phyloP scores from a whole-genome alignment of 106 monocot genomes.

The Agapanthus africanus region DNA sequence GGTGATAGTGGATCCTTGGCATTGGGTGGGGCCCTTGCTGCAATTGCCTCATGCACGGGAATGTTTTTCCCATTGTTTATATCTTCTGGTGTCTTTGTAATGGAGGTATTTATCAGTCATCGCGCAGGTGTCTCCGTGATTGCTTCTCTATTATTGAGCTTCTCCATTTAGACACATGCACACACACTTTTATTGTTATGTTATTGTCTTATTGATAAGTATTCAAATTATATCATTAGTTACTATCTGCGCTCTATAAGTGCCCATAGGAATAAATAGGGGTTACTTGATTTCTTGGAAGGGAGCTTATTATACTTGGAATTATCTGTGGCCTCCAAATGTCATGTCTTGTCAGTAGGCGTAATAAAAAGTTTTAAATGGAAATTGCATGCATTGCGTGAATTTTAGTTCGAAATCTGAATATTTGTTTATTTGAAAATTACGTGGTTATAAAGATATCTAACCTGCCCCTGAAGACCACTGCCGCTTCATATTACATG shows the following conservation, averaged over 20 bases:
- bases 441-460: not conserved
- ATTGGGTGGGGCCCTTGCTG: conserved; percentile 78
- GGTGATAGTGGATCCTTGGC: conserved; percentile 72
- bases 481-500: not conserved
- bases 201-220: not conserved
- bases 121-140: conserved; percentile 49
- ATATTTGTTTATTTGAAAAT: not conserved
- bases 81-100: conserved; percentile 42
- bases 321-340: not conserved
- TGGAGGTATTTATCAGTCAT: conserved; percentile 49
- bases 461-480: not conserved
- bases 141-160: not conserved
- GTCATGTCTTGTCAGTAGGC: not conserved
- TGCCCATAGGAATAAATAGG: not conserved
- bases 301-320: not conserved
- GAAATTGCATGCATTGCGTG: not conserved
- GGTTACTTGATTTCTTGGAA: not conserved
- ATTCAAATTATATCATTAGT: not conserved
- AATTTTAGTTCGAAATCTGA: not conserved
- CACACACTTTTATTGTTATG: not conserved
- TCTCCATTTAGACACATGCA: not conserved
- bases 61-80: conserved; percentile 85
- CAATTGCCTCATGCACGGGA: conserved; percentile 79
- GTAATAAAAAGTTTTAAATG: not conserved
- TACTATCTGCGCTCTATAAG: not conserved